These are phyloP conservation scores for Eucalyptus decipiens DNA, from an alignment of 345 rosid species.

Conservation along the genomic window DNA sequence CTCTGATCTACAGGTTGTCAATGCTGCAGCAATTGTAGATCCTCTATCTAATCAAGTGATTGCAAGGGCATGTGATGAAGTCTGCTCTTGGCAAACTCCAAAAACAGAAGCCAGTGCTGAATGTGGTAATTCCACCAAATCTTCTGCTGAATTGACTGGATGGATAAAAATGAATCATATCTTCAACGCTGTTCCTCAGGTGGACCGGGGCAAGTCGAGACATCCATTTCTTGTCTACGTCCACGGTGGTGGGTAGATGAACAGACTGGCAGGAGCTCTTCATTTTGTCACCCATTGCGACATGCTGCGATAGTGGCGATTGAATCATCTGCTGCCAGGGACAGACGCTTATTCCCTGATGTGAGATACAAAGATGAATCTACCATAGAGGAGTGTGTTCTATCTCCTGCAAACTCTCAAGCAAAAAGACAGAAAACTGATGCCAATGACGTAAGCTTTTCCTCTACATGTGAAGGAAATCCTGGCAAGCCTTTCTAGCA, in stretches of 20 bases:
- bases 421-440: conserved; percentile 52
- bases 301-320: conserved; percentile 83
- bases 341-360: conserved; percentile 44
- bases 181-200: conserved; percentile 6
- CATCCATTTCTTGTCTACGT: conserved; percentile 49
- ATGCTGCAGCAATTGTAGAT: conserved; percentile 87
- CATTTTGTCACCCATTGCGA: conserved; percentile 55
- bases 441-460: conserved; percentile 18
- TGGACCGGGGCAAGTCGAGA: background rate
- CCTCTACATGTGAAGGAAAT: background rate
- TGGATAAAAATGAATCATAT: background rate
- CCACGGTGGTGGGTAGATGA: conserved; percentile 62
- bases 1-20: conserved; percentile 33
- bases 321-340: conserved; percentile 81
- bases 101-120: background rate
- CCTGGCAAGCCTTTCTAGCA: background rate
- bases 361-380: conserved; percentile 3
- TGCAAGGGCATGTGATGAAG: conserved; percentile 62
- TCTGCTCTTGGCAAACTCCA: conserved; percentile 10
- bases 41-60: conserved; percentile 39
- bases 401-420: conserved; percentile 14
- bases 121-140: background rate
- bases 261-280: conserved; percentile 1
- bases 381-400: conserved; percentile 5
- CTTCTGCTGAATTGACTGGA: background rate